Base-by-base conservation (phyloP, 106 monocot species). In the Dendrobium nobile region DNA sequence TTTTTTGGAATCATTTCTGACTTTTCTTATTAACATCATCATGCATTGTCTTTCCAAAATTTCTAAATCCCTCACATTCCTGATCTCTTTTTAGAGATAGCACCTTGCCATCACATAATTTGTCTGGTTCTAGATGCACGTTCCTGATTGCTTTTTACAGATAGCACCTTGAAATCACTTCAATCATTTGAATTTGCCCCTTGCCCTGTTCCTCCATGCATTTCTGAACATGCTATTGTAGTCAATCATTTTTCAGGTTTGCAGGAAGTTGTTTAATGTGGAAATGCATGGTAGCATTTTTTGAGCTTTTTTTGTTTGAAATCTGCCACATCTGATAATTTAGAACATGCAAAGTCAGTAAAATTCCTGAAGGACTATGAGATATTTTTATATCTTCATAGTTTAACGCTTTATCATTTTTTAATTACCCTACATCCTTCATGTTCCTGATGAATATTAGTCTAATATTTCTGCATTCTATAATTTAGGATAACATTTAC, bases 401-500 rank as follows among this genome's bases (percentile, higher is more conserved):
- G 17, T 64, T 64, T 64, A 22, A 64, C 24, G n/a, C 64, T 64
- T n/a, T 64, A 24, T 24, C 24, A n/a, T 24, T 64, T 24, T 64
- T 64, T 64, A 64, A 70, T 27, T 67, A 27, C 67, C 67, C 5
- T 67, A 10, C 26, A 27, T 67, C 26, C 67, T 0, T 67, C 9
- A 27, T 67, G 22, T 67, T 67, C 26, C 7, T 54, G 42, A 17
- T 47, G 16, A 79, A 44, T 75, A 24, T 37, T n/a, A 9, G 41
- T 47, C 24, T 70, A 44, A 54, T 26, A 79, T 45, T 47, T 40
- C 28, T 11, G 22, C 41, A 19, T 74, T 43, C 43, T 43, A 42
- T 74, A 74, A 74, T 41, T 74, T 43, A 44, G 4, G 6, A 43
- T 74, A 43, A 74, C 74, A 74, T 43, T 56, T 79, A 20, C 54